phyloP scores from a whole-genome alignment of 202 grass and related monocot species.

The Brachypodium distachyon region DNA sequence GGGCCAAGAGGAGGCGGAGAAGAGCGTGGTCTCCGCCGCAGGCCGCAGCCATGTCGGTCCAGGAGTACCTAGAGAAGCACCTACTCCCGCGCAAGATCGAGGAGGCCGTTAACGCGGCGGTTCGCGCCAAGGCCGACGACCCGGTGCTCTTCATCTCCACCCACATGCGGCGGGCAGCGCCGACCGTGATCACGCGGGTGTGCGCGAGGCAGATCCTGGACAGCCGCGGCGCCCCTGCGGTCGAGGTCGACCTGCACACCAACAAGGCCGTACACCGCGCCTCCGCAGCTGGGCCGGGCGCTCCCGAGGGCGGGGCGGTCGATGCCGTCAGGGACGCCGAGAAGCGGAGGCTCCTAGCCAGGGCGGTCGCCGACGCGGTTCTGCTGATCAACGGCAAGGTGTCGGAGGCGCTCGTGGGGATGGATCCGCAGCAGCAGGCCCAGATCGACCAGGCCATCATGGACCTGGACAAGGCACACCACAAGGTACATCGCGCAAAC shows the following conservation, averaged over 20 bases:
- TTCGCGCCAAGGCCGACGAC: conserved; percentile 69
- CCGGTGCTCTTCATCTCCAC: conserved; percentile 83
- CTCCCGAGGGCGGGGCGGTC: conserved; percentile 37
- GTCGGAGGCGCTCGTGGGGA: conserved; percentile 85
- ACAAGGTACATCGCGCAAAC: conserved; percentile 44
- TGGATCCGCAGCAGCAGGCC: conserved; percentile 84
- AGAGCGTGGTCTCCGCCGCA: not conserved
- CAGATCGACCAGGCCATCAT: conserved; percentile 99
- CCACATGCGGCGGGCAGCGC: conserved; percentile 78
- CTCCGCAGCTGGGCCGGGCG: conserved; percentile 44
- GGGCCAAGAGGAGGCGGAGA: not conserved
- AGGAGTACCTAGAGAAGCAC: conserved; percentile 92
- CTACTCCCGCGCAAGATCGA: conserved; percentile 89
- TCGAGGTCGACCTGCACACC: conserved; percentile 89
- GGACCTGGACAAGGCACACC: conserved; percentile 87
- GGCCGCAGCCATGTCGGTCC: conserved; percentile 69
- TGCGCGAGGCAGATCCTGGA: conserved; percentile 90
- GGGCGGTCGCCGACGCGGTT: conserved; percentile 59
- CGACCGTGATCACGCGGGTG: conserved; percentile 79
- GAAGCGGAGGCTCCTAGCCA: conserved; percentile 72
- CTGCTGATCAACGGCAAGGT: conserved; percentile 85
- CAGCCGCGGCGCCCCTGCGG: conserved; percentile 59
- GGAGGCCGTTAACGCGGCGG: conserved; percentile 97
- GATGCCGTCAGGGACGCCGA: conserved; percentile 36
- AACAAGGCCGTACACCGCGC: conserved; percentile 92